Percentiles rank a stretch among this genome's conserved stretches.
These are phyloP conservation scores for Xylaria digitata DNA, from an alignment of 2,329 filamentous ascomycete genomes.

Conservation along the genomic window DNA sequence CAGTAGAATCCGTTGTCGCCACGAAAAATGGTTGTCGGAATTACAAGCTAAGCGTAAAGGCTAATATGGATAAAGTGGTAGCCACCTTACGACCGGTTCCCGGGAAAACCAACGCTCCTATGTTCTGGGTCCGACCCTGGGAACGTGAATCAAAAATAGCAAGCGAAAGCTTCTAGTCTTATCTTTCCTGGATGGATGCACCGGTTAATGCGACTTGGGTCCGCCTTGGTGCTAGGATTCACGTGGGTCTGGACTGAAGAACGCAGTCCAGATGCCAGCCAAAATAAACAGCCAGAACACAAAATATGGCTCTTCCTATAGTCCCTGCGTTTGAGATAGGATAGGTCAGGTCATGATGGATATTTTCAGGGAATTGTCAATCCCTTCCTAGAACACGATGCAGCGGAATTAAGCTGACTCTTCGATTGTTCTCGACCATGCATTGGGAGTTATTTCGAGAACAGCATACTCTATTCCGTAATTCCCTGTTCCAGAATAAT, in stretches of 20 bases:
- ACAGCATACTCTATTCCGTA: conserved; percentile 27
- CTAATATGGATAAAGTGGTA: conserved; percentile 42
- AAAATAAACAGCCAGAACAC: conserved; percentile 37
- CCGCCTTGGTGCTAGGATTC: conserved; percentile 29
- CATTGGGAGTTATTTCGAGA: conserved; percentile 35
- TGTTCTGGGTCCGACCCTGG: conserved; percentile 31
- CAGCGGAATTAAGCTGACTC: conserved; percentile 32
- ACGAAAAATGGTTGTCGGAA: conserved; percentile 5
- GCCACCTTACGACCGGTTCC: conserved; percentile 26
- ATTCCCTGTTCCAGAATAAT: conserved; percentile 22
- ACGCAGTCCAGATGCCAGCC: conserved; percentile 46
- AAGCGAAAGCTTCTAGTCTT: conserved; percentile 36
- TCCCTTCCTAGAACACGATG: conserved; percentile 10
- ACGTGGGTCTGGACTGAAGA: conserved; percentile 43
- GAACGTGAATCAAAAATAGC: conserved; percentile 38
- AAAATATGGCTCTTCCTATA: conserved; percentile 28
- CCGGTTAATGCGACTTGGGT: conserved; percentile 41
- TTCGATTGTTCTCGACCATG: conserved; percentile 40
- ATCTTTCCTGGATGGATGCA: conserved; percentile 12
- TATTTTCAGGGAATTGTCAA: conserved; percentile 7
- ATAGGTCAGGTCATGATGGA: conserved; percentile 9
- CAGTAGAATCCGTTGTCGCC: conserved; percentile 8
- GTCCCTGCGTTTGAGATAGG: conserved; percentile 25
- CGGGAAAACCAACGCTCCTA: conserved; percentile 31
- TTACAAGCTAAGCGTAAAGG: conserved; percentile 29